These are phyloP conservation scores for Petrea volubilis DNA, from an alignment of 257 asterid species.

Conservation along the genomic window DNA sequence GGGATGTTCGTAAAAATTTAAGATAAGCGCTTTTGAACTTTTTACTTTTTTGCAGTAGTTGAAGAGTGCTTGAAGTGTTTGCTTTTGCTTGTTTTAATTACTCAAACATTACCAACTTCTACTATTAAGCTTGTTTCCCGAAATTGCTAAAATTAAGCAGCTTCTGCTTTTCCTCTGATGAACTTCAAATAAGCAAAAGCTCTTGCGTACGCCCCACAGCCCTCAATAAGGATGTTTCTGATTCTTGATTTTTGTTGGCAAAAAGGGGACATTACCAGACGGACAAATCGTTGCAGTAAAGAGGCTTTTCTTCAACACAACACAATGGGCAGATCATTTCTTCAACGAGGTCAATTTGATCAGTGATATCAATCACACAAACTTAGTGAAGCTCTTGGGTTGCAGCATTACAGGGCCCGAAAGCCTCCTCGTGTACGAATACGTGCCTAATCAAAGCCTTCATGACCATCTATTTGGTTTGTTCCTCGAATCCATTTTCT, in stretches of 20 bases:
- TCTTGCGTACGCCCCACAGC: too few relatives aligned
- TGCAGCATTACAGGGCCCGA: slow-evolving; percentile 90
- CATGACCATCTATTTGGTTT: slow-evolving; percentile 62
- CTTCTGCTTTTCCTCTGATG: too few relatives aligned
- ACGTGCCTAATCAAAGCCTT: slow-evolving; percentile 70
- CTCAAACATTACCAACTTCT: too few relatives aligned
- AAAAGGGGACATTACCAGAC: slow-evolving; percentile 60
- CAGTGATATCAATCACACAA: slow-evolving; percentile 58
- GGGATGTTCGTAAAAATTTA: too few relatives aligned
- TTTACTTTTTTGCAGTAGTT: too few relatives aligned
- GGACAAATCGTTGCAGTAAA: slow-evolving; percentile 68
- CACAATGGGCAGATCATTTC: slow-evolving; percentile 86
- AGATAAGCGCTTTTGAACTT: too few relatives aligned
- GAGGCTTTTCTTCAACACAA: slow-evolving; percentile 70
- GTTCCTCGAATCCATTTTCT: slow-evolving; percentile 10
- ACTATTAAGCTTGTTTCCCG: too few relatives aligned
- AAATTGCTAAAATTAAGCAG: too few relatives aligned
- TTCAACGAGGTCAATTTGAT: slow-evolving; percentile 80
- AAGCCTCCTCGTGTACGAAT: slow-evolving; percentile 77
- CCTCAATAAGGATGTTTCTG: background rate
- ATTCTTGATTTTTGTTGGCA: background rate
- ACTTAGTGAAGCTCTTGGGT: slow-evolving; percentile 71
- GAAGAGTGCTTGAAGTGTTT: too few relatives aligned
- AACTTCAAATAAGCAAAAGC: too few relatives aligned
- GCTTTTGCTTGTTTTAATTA: too few relatives aligned